Conservation (phyloP, 225 moss, liverwort and hornwort species). For the Straminergon stramineum region DNA sequence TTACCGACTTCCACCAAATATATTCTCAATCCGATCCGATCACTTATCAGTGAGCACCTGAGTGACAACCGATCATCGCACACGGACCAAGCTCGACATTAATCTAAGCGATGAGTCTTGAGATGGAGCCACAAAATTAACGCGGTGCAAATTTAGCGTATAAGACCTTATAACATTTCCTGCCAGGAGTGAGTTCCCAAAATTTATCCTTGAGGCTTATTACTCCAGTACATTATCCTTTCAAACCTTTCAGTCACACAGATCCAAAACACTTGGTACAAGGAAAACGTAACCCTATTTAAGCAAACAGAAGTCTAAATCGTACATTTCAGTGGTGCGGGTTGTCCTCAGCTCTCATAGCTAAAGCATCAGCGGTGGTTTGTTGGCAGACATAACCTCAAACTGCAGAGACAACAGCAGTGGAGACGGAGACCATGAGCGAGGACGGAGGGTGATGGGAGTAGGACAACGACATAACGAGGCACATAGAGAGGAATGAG, state of each 20-base stretch:
- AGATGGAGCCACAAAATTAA: not conserved
- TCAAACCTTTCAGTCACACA: not conserved
- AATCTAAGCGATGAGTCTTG: not conserved
- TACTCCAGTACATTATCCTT: not conserved
- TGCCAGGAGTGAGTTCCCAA: not conserved
- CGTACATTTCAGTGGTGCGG: not conserved
- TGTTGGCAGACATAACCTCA: slow-evolving; percentile 4
- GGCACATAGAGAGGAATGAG: not conserved
- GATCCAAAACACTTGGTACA: not conserved
- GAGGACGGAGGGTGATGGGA: not conserved
- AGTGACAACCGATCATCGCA: not conserved
- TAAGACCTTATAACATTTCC: not conserved
- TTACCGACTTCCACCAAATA: not conserved
- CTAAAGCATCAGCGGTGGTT: slow-evolving; percentile 23
- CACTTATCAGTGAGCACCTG: not conserved
- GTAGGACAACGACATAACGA: not conserved
- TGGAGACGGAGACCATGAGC: not conserved
- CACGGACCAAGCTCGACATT: not conserved
- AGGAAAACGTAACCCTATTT: not conserved
- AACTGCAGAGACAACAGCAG: slow-evolving; percentile 3
- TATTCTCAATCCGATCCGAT: not conserved
- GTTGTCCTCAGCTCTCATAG: slow-evolving; percentile 18
- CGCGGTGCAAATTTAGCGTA: not conserved
- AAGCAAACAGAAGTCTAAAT: not conserved
- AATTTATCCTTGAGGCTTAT: not conserved